phyloP scores from a whole-genome alignment of 495 filamentous ascomycete species.

The Aspergillus taichungensis region DNA sequence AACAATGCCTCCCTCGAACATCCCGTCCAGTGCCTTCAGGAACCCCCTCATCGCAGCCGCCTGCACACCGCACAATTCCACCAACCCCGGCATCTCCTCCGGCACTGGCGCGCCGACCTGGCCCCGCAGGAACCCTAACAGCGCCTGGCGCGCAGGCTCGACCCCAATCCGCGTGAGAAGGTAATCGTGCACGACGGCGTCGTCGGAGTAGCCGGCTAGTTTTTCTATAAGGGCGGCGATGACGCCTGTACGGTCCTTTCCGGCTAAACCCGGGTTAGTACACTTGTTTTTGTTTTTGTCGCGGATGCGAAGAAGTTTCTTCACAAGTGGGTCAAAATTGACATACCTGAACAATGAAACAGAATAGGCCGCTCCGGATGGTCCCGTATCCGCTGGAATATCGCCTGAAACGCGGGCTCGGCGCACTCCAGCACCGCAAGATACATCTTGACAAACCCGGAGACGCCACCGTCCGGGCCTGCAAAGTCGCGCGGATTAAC shows the following conservation, averaged over 20 bases:
- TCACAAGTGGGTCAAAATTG: neutral
- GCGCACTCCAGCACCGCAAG: conserved; percentile 34
- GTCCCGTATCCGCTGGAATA: conserved; percentile 36
- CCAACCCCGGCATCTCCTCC: conserved; percentile 17
- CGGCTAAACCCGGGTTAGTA: no score
- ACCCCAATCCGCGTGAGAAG: conserved; percentile 22
- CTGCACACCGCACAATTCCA: conserved; percentile 20
- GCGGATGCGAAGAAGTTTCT: no score
- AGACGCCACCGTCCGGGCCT: conserved; percentile 43
- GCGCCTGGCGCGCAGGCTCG: conserved; percentile 18
- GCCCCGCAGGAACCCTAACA: conserved; percentile 13
- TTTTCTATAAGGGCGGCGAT: conserved; percentile 47
- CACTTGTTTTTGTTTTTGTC: no score
- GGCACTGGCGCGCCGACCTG: conserved; percentile 15
- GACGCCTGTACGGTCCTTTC: conserved; percentile 58
- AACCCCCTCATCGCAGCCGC: conserved; percentile 22
- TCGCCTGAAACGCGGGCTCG: conserved; percentile 17
- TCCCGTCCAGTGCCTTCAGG: conserved; percentile 18
- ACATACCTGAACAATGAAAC: conserved; percentile 54
- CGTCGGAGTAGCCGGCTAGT: conserved; percentile 38
- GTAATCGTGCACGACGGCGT: conserved; percentile 44
- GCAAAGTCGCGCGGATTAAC: conserved; percentile 47
- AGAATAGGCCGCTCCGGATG: conserved; percentile 32
- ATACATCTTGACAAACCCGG: conserved; percentile 49
- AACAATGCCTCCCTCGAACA: neutral